Base-by-base conservation (phyloP, 306 rosid genomes). In the Cucumis melo region DNA sequence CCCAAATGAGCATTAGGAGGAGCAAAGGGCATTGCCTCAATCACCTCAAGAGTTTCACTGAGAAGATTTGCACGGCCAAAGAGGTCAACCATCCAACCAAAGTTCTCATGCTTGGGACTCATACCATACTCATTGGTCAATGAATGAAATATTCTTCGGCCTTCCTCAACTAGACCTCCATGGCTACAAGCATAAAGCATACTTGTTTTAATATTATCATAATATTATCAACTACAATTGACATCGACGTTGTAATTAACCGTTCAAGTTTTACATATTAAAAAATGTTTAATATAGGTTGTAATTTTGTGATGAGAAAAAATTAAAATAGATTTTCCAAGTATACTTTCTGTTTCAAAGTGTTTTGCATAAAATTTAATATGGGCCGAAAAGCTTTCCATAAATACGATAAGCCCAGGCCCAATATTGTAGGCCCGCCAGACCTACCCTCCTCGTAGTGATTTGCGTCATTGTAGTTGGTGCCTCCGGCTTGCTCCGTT, bases 161-260 rank as follows among this genome's bases (percentile, higher is more conserved):
- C 96, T 79, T 88, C 85, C 79, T 88, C 87, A 71, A 90, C 92
- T 39, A 91, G 81, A 75, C 98, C 97, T 0, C 86, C 91, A 78
- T 93, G 98, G 81, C 97, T 84, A 65, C 98, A 93, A 29, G 98
- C 98, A 85, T 89, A 91, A 36, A 93, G 97, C 61, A n/a, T n/a
- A n/a, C n/a, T n/a, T n/a, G n/a, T n/a, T n/a, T n/a, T n/a, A n/a
- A n/a, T n/a, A n/a, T n/a, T n/a, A n/a, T n/a, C n/a, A n/a, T n/a
- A n/a, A n/a, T n/a, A n/a, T n/a, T n/a, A n/a, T n/a, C n/a, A n/a
- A n/a, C n/a, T n/a, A n/a, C n/a, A n/a, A n/a, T n/a, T n/a, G n/a
- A n/a, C n/a, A n/a, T n/a, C n/a, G n/a, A n/a, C n/a, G n/a, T n/a
- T n/a, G n/a, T n/a, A n/a, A n/a, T n/a, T n/a, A n/a, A n/a, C n/a